Base-by-base conservation (phyloP, 495 filamentous ascomycete genomes). In the Penicillium malachiteum region DNA sequence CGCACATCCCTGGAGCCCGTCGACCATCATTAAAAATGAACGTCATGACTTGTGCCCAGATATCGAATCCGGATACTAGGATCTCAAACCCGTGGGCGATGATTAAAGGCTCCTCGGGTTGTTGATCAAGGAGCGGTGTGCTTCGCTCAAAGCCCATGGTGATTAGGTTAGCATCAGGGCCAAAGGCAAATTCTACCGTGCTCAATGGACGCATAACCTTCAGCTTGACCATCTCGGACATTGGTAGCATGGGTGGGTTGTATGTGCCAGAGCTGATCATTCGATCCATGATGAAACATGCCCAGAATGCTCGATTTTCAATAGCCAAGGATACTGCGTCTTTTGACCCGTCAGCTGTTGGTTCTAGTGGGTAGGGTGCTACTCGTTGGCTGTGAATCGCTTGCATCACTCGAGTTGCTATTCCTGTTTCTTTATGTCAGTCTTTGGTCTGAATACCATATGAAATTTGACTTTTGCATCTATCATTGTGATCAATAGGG, bases 181-280 rank as follows among this genome's bases (percentile, higher is more conserved):
- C 64, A 12, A 66, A 64, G 3, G 60, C 52, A 48, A 66, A 66
- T 12, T 66, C 64, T 5, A 60, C 51, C 2, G 57, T 57, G 18
- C 44, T 56, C 26, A 63, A 45, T 17, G 64, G 64, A 38, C 57
- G 53, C 9, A 47, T 41, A 5, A 58, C 51, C 10, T 59, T 58
- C 9, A 66, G 44, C 18, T 58, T 55, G 18, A 56, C 52, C 49
- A 63, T 64, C 21, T 64, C 62, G 1, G 58, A 50, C 52, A 57
- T 50, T 1, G 64, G 57, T 33, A 64, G 52, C 53, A 60, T 58
- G 2, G 55, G 57, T 3, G 90, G 91, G 56, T 91, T 79, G 58
- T 92, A 89, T 13, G 89, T 92, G 9, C 91, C 91, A 4, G 89
- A 93, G 11, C 89, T 92, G 67, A 89, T 91, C 73, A 96, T 92